Evolutionary conservation across 495 filamentous ascomycete species (phyloP), one percentile per base, ranked within the genome.

Genomic region (Entonaema liquescens): DNA sequence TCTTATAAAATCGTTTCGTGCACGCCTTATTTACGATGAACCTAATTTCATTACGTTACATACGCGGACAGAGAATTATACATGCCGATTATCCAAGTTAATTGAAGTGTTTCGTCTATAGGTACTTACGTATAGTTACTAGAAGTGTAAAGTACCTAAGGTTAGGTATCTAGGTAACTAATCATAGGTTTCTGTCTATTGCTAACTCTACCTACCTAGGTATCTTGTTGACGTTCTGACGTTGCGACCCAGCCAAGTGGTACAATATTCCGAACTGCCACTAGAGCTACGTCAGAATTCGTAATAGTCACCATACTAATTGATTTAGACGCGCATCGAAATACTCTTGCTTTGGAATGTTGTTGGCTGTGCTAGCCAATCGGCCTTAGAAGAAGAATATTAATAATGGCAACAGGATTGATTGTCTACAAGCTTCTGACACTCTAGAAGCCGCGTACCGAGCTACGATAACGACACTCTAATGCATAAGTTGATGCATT

Each of bases 1-100:
- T 68, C 59, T 59, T 60, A 58, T 56, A 33, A 59, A 52, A n/a
- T n/a, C 19, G 31, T 33, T 64, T 47, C 13, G 31, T 36, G 13
- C 12, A 15, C 54, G 28, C 17, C 54, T 36, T 36, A 36, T 4
- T n/a, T 53, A 28, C 49, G 49, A 28, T 29, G 4, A n/a, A 52
- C 23, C 12, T 52, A 52, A 52, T 50, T 50, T 25, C 19, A 50
- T 25, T 5, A 17, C 6, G 38, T 40, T 40, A 17, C 5, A 40
- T 40, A 17, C 17, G 7, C 17, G 15, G 36, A 4, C 13, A 40
- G 36, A 40, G 15, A 40, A 40, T 40, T 17, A 40, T 40, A 40
- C 38, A 40, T 40, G n/a, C n/a, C 15, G n/a, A 40, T 17, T 40
- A 40, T 17, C 38, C 38, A 40, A 2, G n/a, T 40, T 40, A 40